Conservation (phyloP, 2,329 filamentous ascomycete species). For the Fusarium guadeloupense region DNA sequence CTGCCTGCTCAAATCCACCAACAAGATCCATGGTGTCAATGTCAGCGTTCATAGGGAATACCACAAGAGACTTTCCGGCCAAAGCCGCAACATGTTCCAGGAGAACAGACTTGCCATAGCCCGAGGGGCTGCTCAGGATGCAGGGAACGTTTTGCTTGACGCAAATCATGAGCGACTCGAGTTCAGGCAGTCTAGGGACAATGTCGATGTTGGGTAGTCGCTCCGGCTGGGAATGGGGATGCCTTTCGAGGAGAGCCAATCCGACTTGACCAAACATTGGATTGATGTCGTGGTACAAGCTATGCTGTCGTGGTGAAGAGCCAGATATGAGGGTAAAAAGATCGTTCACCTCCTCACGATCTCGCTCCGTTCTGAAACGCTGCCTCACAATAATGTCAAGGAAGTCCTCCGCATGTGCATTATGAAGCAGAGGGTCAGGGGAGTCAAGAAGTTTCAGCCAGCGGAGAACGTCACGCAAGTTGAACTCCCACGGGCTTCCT, state of each 20-base stretch:
- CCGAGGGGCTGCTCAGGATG: constrained; percentile 85
- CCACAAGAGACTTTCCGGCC: constrained; percentile 78
- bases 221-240: constrained; percentile 62
- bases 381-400: constrained; percentile 85
- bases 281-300: constrained; percentile 77
- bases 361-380: constrained; percentile 78
- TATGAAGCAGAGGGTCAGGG: constrained; percentile 67
- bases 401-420: constrained; percentile 74
- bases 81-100: constrained; percentile 82
- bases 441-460: constrained; percentile 76
- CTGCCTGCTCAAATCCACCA: constrained; percentile 94
- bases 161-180: constrained; percentile 89
- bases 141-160: constrained; percentile 88
- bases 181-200: constrained; percentile 69
- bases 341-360: constrained; percentile 70
- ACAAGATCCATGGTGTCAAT: constrained; percentile 97
- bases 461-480: constrained; percentile 86
- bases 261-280: constrained; percentile 79
- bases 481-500: constrained; percentile 93
- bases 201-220: constrained; percentile 61
- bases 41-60: constrained; percentile 91
- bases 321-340: constrained; percentile 75
- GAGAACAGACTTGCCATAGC: constrained; percentile 85
- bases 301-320: constrained; percentile 60
- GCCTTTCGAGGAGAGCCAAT: constrained; percentile 73